Evolutionary conservation across 257 asterid genomes (phyloP).

Genomic region (Catharanthus roseus): DNA sequence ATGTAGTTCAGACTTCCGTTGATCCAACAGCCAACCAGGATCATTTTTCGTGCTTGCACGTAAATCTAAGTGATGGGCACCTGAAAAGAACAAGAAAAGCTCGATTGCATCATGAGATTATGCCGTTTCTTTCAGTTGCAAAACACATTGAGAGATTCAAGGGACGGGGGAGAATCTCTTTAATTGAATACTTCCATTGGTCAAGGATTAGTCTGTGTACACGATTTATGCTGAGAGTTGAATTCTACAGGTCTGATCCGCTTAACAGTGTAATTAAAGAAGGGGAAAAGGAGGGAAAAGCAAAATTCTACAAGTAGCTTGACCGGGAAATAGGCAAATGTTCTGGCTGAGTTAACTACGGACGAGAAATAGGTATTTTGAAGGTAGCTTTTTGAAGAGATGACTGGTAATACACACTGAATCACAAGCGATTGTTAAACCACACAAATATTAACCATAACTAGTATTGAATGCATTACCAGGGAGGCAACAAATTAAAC

Average conservation of each 20-base stretch:
- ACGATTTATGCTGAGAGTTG: too few species aligned
- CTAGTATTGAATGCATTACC: background rate
- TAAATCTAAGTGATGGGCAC: conserved; percentile 92
- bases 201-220: too few species aligned
- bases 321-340: background rate
- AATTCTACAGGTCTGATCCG: background rate
- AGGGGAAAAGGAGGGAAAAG: too few species aligned
- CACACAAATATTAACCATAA: background rate
- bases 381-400: too few species aligned
- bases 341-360: background rate
- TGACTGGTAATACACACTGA: too few species aligned
- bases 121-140: background rate
- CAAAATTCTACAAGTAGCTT: background rate
- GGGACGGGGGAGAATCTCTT: too few species aligned
- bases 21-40: conserved; percentile 85
- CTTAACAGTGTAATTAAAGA: too few species aligned
- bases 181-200: too few species aligned
- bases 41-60: conserved; percentile 67
- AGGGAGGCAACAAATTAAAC: background rate
- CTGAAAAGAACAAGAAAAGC: conserved; percentile 26
- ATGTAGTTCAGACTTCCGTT: conserved; percentile 55
- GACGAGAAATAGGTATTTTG: too few species aligned
- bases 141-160: background rate
- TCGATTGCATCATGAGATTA: background rate
- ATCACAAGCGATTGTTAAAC: background rate